Evolutionary conservation across 192 early-diverging fungal genomes (phyloP).

Genomic region (Podila horticola): DNA sequence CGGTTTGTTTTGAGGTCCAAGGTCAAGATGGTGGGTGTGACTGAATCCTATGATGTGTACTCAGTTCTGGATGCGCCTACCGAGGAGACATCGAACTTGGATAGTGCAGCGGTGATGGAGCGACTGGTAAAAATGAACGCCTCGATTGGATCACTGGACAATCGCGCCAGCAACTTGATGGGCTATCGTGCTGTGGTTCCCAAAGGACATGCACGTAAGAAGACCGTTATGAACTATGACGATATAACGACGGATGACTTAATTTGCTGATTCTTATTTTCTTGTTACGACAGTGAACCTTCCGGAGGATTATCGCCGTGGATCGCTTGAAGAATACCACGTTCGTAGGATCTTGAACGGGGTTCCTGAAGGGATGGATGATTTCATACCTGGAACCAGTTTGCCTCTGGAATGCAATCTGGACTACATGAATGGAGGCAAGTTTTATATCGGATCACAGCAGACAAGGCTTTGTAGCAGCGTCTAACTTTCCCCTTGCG

Average conservation of each 20-base stretch:
- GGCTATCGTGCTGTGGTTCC: conserved; percentile 40
- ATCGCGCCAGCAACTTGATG: conserved; percentile 27
- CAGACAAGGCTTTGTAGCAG: too few species aligned
- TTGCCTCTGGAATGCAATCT: conserved; percentile 93
- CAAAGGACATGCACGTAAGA: conserved; percentile 40
- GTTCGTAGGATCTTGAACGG: conserved; percentile 86
- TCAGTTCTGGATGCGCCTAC: conserved; percentile 75
- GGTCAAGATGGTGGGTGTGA: conserved; percentile 74
- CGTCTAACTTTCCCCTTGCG: conserved; percentile 1
- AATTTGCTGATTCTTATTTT: background rate
- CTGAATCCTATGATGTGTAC: conserved; percentile 71
- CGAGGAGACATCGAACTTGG: background rate
- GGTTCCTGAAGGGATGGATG: conserved; percentile 89
- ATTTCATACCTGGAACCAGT: conserved; percentile 74
- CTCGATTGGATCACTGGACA: conserved; percentile 23
- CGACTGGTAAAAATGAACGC: conserved; percentile 29
- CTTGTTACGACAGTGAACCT: conserved; percentile 44
- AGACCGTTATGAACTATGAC: background rate
- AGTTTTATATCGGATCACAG: background rate
- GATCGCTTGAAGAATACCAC: conserved; percentile 68
- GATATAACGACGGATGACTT: too few species aligned
- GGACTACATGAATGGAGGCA: conserved; percentile 91
- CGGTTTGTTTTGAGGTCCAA: conserved; percentile 85
- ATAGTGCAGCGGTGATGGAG: conserved; percentile 22
- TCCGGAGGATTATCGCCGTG: conserved; percentile 63